Percentiles rank a stretch among this genome's conserved stretches.
Evolutionary conservation across 139 green algal genomes (phyloP).

Genomic region (Choricystis sp.): DNA sequence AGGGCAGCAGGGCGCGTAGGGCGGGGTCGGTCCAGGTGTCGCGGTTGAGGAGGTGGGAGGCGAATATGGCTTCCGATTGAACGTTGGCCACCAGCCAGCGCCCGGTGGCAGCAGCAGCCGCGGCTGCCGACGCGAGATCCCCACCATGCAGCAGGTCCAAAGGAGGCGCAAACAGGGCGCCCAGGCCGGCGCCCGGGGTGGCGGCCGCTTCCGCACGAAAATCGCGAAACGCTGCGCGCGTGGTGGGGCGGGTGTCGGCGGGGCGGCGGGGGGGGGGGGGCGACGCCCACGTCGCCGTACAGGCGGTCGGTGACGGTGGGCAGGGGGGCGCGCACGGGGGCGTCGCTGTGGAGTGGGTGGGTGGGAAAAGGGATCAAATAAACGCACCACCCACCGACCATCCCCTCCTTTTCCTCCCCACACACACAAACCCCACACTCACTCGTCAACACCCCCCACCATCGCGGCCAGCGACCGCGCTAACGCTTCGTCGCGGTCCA

Average conservation of each 20-base stretch:
- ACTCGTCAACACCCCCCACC: too few species aligned
- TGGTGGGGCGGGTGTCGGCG: background rate
- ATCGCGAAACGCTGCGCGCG: background rate
- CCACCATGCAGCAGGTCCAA: conserved; percentile 27
- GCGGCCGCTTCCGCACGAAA: background rate
- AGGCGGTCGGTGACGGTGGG: conserved; percentile 25
- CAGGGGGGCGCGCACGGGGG: conserved; percentile 23
- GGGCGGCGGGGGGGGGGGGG: background rate
- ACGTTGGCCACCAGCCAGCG: conserved; percentile 40
- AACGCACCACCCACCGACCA: background rate
- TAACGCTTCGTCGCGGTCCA: too few species aligned
- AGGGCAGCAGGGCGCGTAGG: conserved; percentile 33
- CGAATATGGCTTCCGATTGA: conserved; percentile 48
- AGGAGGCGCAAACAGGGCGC: conserved; percentile 35
- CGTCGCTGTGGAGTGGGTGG: too few species aligned
- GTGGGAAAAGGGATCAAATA: background rate
- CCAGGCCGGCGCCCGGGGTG: conserved; percentile 10
- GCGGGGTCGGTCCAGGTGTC: conserved; percentile 47
- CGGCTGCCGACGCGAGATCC: conserved; percentile 22
- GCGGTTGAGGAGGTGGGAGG: conserved; percentile 45
- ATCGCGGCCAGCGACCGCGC: too few species aligned
- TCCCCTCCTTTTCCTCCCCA: background rate
- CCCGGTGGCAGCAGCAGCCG: conserved; percentile 4
- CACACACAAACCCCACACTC: too few species aligned
- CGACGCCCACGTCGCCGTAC: conserved; percentile 22